Evolutionary conservation across 2,329 filamentous ascomycete genomes (phyloP), one percentile per base, ranked within the genome.

Genomic region (Aspergillus udagawae): DNA sequence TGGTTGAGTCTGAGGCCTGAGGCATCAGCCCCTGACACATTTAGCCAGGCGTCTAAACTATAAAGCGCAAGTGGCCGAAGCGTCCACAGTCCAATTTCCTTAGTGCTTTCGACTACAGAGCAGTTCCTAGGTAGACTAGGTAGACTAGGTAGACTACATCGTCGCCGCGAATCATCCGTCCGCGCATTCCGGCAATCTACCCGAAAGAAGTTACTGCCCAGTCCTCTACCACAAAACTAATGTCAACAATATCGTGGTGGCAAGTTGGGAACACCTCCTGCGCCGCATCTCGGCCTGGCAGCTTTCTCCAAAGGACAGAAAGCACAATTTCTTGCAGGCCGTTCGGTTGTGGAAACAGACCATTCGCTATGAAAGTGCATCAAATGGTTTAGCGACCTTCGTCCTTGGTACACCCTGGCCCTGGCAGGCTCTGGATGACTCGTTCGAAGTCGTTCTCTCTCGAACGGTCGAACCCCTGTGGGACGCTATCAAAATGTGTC

Each of bases 1-100:
- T 53, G 53, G 32, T 38, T 48, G 1, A 12, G 8, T 0, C 3
- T 17, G 29, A 5, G n/a, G 62, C 57, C 62, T 64, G 23, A 63
- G 58, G 56, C 32, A 29, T 29, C 29, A 49, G 54, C 47, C 51
- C 28, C 28, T 29, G 28, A 29, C 4, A 12, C 28, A 29, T 12
- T 29, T 12, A 29, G 10, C 28, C 28, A 12, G 10, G 28, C 9
- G 10, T 14, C 32, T 17, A 35, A 17, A 35, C 32, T 5, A n/a
- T 38, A 38, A 7, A 38, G 32, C 14, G 14, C 32, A 38, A 35
- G 14, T 38, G 32, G 32, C 32, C 32, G 32, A 5, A 35, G 32
- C 14, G 12, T 32, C 29, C 29, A 35, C 32, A 38, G 32, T 38
- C 32, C 32, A 38, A 17, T 38, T 17, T 38, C 32, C 32, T 38